Percentiles rank a stretch among this genome's conserved stretches.
Evolutionary conservation across 108 stramenopile genomes (phyloP).

Genomic region (Schizochytrium sp.): DNA sequence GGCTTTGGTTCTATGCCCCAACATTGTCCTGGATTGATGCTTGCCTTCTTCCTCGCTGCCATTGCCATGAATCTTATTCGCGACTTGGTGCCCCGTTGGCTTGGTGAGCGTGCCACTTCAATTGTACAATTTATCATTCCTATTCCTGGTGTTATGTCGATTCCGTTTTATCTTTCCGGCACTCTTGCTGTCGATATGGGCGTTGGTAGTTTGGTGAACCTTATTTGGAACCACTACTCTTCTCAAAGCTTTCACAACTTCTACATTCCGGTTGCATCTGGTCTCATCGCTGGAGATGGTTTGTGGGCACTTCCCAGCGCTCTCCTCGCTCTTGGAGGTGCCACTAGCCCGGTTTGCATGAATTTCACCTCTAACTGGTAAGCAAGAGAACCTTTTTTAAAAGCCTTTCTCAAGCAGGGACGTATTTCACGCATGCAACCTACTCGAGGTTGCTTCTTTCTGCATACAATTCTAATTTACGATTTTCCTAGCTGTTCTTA

Average conservation of each 20-base stretch:
- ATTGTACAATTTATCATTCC: conserved; percentile 28
- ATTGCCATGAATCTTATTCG: background rate
- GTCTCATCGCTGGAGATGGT: conserved; percentile 43
- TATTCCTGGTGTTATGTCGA: conserved; percentile 27
- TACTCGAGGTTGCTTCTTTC: no score
- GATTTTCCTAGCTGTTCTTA: no score
- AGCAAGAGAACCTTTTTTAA: no score
- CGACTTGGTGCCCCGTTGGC: background rate
- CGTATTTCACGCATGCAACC: no score
- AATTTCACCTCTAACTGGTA: background rate
- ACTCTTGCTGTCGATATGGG: conserved; percentile 37
- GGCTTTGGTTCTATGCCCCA: conserved; percentile 26
- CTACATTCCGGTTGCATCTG: conserved; percentile 40
- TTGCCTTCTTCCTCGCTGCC: background rate
- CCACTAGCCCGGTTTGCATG: conserved; percentile 37
- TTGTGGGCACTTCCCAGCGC: conserved; percentile 49
- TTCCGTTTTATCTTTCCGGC: conserved; percentile 31
- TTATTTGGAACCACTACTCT: conserved; percentile 29
- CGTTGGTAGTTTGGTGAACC: conserved; percentile 14
- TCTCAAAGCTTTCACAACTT: background rate
- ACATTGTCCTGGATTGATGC: conserved; percentile 11
- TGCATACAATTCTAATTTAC: no score
- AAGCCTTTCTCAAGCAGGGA: no score
- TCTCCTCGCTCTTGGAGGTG: conserved; percentile 42
- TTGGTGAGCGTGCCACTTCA: background rate